These are phyloP conservation scores for Apiospora arundinis DNA, from an alignment of 2,329 filamentous ascomycete species.

Conservation along the genomic window DNA sequence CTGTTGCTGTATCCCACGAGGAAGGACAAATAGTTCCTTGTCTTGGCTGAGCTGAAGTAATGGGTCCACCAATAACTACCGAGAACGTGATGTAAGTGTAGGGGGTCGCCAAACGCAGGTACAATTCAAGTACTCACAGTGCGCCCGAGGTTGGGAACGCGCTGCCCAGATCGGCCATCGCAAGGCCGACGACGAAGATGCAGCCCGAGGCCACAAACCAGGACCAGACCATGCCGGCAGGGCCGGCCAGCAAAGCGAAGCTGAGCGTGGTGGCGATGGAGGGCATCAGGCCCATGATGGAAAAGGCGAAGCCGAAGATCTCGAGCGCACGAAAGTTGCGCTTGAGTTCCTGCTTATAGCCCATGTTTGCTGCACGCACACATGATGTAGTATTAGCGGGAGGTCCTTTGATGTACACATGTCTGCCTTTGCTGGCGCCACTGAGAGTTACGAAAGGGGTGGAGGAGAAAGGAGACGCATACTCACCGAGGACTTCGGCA, in stretches of 20 bases:
- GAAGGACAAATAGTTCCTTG: constrained; percentile 18
- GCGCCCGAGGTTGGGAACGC: constrained; percentile 3
- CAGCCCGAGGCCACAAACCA: constrained; percentile 19
- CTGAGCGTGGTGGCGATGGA: constrained; percentile 19
- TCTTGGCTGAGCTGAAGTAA: constrained; percentile 10
- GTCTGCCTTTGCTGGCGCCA: no score
- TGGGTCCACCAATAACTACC: constrained; percentile 21
- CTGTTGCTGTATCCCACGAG: constrained; percentile 20
- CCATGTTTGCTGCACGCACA: not conserved
- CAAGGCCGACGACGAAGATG: constrained; percentile 19
- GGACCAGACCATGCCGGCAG: constrained; percentile 19
- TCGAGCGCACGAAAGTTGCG: constrained; percentile 16
- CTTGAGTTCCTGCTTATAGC: constrained; percentile 22
- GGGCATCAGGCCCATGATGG: constrained; percentile 20
- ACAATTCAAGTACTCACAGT: not conserved
- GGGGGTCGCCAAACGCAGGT: no score
- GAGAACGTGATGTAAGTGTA: no score
- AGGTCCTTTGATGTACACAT: no score
- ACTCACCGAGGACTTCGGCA: constrained; percentile 6
- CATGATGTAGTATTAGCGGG: not conserved
- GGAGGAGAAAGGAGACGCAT: not conserved
- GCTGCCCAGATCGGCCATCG: constrained; percentile 17
- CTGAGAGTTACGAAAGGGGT: no score
- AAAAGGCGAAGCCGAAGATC: constrained; percentile 20
- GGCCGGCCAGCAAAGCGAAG: constrained; percentile 14